Conservation (phyloP, 805 yeast genomes). For the Phaffomyces opuntiae region DNA sequence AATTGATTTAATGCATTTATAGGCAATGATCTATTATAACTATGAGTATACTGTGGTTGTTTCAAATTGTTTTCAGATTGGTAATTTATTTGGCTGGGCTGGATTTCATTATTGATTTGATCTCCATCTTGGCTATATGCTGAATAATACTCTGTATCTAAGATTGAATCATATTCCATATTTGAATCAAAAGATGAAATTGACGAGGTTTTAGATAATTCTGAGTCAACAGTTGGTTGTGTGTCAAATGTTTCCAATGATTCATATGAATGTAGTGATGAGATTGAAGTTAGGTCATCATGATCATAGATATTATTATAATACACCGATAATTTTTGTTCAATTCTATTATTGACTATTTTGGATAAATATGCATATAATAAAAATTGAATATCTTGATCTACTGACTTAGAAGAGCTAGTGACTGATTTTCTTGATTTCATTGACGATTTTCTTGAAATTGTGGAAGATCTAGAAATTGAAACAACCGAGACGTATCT, state of each 20-base stretch:
- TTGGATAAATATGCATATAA: slow-evolving; percentile 11
- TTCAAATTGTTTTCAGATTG: background rate
- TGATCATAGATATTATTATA: background rate
- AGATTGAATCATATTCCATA: background rate
- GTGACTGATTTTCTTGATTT: slow-evolving; percentile 2
- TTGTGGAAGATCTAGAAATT: background rate
- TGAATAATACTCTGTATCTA: background rate
- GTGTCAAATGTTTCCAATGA: background rate
- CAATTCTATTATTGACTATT: slow-evolving; percentile 18
- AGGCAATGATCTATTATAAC: no score
- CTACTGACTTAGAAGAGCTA: background rate
- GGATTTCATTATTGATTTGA: no score
- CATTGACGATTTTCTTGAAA: slow-evolving; percentile 5
- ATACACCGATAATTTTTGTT: slow-evolving; percentile 7
- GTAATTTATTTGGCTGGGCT: background rate
- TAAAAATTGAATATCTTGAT: slow-evolving; percentile 3
- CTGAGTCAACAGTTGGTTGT: background rate
- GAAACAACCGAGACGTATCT: slow-evolving; percentile 4
- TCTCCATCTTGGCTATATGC: background rate
- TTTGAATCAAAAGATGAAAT: background rate
- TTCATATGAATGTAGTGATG: slow-evolving; percentile 5
- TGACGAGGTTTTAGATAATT: background rate
- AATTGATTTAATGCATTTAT: background rate
- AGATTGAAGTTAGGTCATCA: background rate
- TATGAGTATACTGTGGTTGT: no score